Percentiles rank a stretch among this genome's conserved stretches.
These are phyloP conservation scores for Yamadazyma olivae DNA, from an alignment of 805 yeast genomes.

Conservation along the genomic window DNA sequence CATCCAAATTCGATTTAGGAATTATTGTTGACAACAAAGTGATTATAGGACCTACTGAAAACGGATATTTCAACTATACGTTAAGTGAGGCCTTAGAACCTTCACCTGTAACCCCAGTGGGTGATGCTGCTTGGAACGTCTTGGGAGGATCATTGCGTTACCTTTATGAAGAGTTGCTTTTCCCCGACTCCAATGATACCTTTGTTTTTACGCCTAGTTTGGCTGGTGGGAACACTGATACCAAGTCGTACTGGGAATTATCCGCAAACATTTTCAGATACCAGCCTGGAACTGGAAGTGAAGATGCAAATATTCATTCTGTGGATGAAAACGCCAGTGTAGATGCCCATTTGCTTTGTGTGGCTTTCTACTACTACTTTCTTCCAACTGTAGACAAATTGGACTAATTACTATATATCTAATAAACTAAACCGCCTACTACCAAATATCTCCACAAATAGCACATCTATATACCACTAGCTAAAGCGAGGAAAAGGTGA, in stretches of 20 bases:
- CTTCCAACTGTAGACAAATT: slow-evolving; percentile 21
- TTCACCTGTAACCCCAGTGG: slow-evolving; percentile 36
- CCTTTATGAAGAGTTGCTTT: slow-evolving; percentile 29
- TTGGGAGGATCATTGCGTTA: slow-evolving; percentile 37
- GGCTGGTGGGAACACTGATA: slow-evolving; percentile 40
- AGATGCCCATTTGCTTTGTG: slow-evolving; percentile 30
- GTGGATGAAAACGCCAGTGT: slow-evolving; percentile 30
- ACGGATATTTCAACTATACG: slow-evolving; percentile 29
- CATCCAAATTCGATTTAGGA: slow-evolving; percentile 37
- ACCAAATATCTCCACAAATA: too few species aligned
- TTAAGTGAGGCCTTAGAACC: slow-evolving; percentile 28
- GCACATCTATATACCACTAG: too few species aligned
- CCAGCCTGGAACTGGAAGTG: slow-evolving; percentile 20
- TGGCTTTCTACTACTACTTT: slow-evolving; percentile 40
- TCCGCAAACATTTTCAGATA: slow-evolving; percentile 36
- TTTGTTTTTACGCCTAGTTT: slow-evolving; percentile 33
- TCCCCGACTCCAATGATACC: slow-evolving; percentile 21
- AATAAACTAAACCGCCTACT: too few species aligned
- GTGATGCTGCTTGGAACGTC: slow-evolving; percentile 29
- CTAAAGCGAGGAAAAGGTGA: too few species aligned
- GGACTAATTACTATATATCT: not conserved
- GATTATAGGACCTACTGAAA: slow-evolving; percentile 11
- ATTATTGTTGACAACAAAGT: slow-evolving; percentile 18
- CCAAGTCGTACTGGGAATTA: slow-evolving; percentile 40
- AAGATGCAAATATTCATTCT: slow-evolving; percentile 25